These are phyloP conservation scores for Nakaseomyces glabratus DNA, from an alignment of 1,139 yeast genomes.

Conservation along the genomic window DNA sequence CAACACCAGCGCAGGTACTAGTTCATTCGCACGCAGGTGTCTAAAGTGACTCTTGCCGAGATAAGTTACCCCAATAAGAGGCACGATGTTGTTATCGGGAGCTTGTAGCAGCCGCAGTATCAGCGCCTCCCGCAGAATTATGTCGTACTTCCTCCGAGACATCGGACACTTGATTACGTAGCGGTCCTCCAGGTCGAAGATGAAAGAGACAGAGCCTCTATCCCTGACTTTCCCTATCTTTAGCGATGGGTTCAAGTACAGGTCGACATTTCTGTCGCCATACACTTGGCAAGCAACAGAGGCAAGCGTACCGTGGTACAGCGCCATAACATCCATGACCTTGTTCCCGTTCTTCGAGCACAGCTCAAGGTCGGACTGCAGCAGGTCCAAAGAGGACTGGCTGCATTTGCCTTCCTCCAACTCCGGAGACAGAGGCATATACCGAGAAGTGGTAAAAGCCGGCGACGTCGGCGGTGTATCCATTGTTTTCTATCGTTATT, in stretches of 20 bases:
- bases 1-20: conserved; percentile 15
- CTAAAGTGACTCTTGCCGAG: conserved; percentile 12
- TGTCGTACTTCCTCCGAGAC: conserved; percentile 8
- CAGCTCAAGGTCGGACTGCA: background rate
- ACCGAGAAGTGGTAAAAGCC: background rate
- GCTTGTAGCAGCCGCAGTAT: conserved; percentile 8
- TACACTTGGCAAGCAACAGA: conserved; percentile 1
- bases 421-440: conserved; percentile 4
- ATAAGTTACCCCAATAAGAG: conserved; percentile 16
- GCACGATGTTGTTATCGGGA: conserved; percentile 10
- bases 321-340: no score
- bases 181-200: background rate
- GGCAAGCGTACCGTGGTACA: no score
- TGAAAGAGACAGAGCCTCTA: conserved; percentile 4
- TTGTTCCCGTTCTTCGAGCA: no score
- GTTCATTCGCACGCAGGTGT: conserved; percentile 14
- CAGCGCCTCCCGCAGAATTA: conserved; percentile 11
- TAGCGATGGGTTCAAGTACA: background rate
- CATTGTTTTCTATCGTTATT: background rate
- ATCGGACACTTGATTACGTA: conserved; percentile 3
- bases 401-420: background rate
- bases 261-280: conserved; percentile 1
- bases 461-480: conserved; percentile 7
- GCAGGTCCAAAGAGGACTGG: background rate
- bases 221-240: conserved; percentile 1